Base-by-base conservation (phyloP, 2,329 filamentous ascomycete species). In the Aaosphaeria pasadenensis region DNA sequence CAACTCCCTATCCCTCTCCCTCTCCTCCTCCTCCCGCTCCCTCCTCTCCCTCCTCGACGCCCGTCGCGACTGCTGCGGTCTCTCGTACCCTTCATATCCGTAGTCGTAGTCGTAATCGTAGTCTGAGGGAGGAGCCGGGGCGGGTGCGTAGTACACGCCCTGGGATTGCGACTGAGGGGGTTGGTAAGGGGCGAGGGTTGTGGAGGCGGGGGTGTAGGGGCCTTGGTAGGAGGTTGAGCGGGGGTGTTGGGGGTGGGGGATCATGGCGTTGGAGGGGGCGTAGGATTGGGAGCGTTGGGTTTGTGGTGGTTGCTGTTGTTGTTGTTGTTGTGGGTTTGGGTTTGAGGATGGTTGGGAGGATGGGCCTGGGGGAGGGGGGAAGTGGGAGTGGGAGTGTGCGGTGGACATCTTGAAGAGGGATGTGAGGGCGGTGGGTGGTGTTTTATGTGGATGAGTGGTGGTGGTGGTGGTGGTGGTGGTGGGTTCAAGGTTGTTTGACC, bases 61-160 rank as follows among this genome's bases (percentile, higher is more conserved):
- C 17, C 17, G 17, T 24, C 17, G 17, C 17, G 17, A 24, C 17
- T 24, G 17, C 3, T 24, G 17, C 2, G 17, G 17, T 3, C 17
- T 24, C 17, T 24, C 33, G 33, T 9, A 36, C n/a, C 33, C 7
- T 4, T 9, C n/a, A 3, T 9, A 36, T 39, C 11, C 29, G 42
- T 51, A 50, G 11, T 45, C 44, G 17, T 51, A 56, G 32, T 47
- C 53, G 42, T 50, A 48, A 7, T 49, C 51, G 17, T 49, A 53
- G 30, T 55, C 50, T 2, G 48, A 50, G 9, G 33, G 44, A 30
- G 45, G 48, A 17, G 46, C 44, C 42, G 43, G 5, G 30, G 43
- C 9, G 31, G 2, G 33, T n/a, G 30, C 17, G 17, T 24, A 24
- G 17, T 24, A 24, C 17, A 24, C 17, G 17, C 17, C 17, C 17